Percentiles rank a stretch among this genome's conserved stretches.
phyloP scores from a whole-genome alignment of 306 rosid genomes.

The Phaseolus lunatus region DNA sequence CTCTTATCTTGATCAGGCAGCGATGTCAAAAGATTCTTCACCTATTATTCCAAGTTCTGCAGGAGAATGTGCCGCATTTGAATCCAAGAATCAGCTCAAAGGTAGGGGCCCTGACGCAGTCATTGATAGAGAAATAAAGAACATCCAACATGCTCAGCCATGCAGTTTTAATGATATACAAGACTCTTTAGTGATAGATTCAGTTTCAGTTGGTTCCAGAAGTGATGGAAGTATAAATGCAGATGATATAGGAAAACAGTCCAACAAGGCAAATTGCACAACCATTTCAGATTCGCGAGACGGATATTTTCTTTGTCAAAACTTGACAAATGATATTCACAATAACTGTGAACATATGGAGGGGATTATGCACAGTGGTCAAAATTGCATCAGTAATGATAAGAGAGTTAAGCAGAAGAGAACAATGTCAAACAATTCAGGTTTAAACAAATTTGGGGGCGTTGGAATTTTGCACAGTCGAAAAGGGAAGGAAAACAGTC shows the following conservation, averaged over 20 bases:
- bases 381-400: conserved; percentile 46
- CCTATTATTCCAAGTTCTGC: conserved; percentile 37
- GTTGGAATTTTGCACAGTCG: conserved; percentile 54
- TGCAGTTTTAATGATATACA: conserved; percentile 46
- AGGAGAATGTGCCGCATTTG: conserved; percentile 43
- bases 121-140: conserved; percentile 44
- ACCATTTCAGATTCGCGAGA: conserved; percentile 46
- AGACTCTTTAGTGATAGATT: conserved; percentile 54
- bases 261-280: conserved; percentile 48
- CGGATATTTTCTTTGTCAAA: conserved; percentile 46
- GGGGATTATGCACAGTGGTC: conserved; percentile 48
- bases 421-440: conserved; percentile 51
- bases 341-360: conserved; percentile 50
- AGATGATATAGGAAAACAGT: conserved; percentile 44
- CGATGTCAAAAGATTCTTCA: conserved; percentile 41
- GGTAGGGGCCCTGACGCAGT: conserved; percentile 34
- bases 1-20: conserved; percentile 47
- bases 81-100: conserved; percentile 48
- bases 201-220: conserved; percentile 54
- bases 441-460: conserved; percentile 56
- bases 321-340: conserved; percentile 35
- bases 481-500: conserved; percentile 70
- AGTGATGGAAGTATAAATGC: conserved; percentile 49
- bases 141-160: conserved; percentile 33
- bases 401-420: conserved; percentile 67